A percentile compares a stretch with the other conserved stretches of the same genome.
phyloP scores from a whole-genome alignment of 176 grass and related monocot genomes.

The Puccinellia tenuiflora region DNA sequence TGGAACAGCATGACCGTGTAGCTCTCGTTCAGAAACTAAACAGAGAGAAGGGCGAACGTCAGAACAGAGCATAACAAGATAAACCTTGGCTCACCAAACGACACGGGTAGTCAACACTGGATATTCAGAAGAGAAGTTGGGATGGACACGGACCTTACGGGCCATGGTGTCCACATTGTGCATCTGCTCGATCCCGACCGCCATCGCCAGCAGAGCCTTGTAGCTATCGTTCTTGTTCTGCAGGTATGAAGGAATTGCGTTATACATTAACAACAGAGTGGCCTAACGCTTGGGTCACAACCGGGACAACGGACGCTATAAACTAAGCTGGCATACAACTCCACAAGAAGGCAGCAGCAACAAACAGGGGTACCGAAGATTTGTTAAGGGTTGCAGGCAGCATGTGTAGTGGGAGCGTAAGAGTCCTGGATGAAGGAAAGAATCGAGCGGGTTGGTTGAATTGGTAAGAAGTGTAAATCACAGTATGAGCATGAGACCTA shows the following conservation, averaged over 20 bases:
- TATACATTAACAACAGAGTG: background rate
- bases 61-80: background rate
- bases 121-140: background rate
- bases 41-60: slow-evolving; percentile 8
- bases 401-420: too few relatives aligned
- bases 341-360: too few relatives aligned
- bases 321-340: too few relatives aligned
- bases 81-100: background rate
- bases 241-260: background rate
- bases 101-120: background rate
- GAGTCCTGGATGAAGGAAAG: too few relatives aligned
- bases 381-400: too few relatives aligned
- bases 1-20: slow-evolving; percentile 90
- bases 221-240: slow-evolving; percentile 50
- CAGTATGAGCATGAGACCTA: too few relatives aligned
- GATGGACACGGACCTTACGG: slow-evolving; percentile 48
- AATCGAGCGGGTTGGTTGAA: too few relatives aligned
- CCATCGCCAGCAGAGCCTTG: slow-evolving; percentile 81
- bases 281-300: too few relatives aligned
- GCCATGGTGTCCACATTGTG: slow-evolving; percentile 74
- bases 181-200: slow-evolving; percentile 86
- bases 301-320: too few relatives aligned
- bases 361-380: too few relatives aligned
- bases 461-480: too few relatives aligned
- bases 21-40: slow-evolving; percentile 81